A percentile compares a stretch with the other conserved stretches of the same genome.
phyloP scores from a whole-genome alignment of 1,139 yeast species.

The Torulaspora pretoriensis region DNA sequence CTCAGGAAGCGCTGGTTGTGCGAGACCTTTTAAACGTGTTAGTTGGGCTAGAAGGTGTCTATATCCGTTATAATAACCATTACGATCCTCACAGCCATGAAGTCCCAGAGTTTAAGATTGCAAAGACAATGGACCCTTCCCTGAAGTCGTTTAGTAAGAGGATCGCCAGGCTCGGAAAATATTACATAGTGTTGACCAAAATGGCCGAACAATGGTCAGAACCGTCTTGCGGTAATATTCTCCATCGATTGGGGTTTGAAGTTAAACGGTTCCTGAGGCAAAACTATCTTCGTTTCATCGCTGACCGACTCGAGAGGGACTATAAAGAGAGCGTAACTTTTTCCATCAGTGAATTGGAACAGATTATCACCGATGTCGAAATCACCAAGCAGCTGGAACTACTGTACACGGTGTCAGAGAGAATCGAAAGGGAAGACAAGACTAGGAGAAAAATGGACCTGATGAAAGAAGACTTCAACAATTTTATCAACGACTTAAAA shows the following conservation, averaged over 20 bases:
- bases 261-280: slow-evolving; percentile 47
- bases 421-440: slow-evolving; percentile 27
- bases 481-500: slow-evolving; percentile 34
- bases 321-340: slow-evolving; percentile 45
- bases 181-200: slow-evolving; percentile 50
- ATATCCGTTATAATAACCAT: slow-evolving; percentile 62
- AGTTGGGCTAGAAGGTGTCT: slow-evolving; percentile 75
- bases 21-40: slow-evolving; percentile 67
- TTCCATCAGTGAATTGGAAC: slow-evolving; percentile 48
- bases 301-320: slow-evolving; percentile 53
- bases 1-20: slow-evolving; percentile 70
- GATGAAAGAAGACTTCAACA: slow-evolving; percentile 31
- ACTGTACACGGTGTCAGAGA: slow-evolving; percentile 24
- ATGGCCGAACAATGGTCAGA: slow-evolving; percentile 56
- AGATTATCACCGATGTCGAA: slow-evolving; percentile 31
- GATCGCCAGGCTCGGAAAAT: slow-evolving; percentile 59
- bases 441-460: slow-evolving; percentile 29
- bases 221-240: slow-evolving; percentile 60
- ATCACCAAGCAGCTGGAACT: slow-evolving; percentile 27
- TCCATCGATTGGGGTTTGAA: slow-evolving; percentile 67
- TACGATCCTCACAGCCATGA: slow-evolving; percentile 44
- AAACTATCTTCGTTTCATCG: slow-evolving; percentile 44
- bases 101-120: slow-evolving; percentile 64
- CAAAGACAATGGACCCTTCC: slow-evolving; percentile 69
- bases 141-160: slow-evolving; percentile 67